These are phyloP conservation scores for Ceratocystiopsis minuta DNA, from an alignment of 2,329 filamentous ascomycete species.

Conservation along the genomic window DNA sequence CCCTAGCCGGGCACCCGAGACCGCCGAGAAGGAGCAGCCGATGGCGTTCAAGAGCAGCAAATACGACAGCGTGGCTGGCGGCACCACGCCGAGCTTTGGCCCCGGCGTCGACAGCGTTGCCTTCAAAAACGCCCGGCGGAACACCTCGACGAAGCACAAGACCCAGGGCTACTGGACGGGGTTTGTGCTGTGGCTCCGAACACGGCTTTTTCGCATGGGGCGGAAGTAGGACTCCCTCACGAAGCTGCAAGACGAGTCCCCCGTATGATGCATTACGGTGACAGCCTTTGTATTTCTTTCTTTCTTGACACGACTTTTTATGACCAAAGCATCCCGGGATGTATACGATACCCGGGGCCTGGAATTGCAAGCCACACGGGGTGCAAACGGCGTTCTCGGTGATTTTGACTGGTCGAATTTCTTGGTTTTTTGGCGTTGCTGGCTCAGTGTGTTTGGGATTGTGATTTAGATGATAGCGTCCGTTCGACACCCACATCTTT, in stretches of 20 bases:
- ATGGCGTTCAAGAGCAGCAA: slow-evolving; percentile 25
- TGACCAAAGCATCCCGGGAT: too few species aligned
- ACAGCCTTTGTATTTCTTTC: neutral
- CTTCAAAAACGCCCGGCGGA: slow-evolving; percentile 25
- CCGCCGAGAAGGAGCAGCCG: slow-evolving; percentile 28
- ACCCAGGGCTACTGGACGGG: slow-evolving; percentile 44
- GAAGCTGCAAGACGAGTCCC: neutral
- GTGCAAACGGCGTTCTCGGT: too few species aligned
- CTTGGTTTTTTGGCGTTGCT: too few species aligned
- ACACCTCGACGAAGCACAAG: slow-evolving; percentile 35
- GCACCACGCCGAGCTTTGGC: slow-evolving; percentile 16
- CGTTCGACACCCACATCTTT: too few species aligned
- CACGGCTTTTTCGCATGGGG: slow-evolving; percentile 24
- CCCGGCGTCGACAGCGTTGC: slow-evolving; percentile 24
- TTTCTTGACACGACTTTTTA: too few species aligned
- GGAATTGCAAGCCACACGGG: too few species aligned
- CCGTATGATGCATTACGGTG: neutral
- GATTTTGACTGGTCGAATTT: too few species aligned
- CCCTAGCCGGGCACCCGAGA: slow-evolving; percentile 4
- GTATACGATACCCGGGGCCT: too few species aligned
- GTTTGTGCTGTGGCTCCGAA: slow-evolving; percentile 46
- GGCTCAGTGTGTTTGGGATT: too few species aligned
- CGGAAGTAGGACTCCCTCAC: slow-evolving; percentile 4
- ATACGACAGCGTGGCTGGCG: slow-evolving; percentile 24
- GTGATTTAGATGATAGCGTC: too few species aligned